phyloP scores from a whole-genome alignment of 768 basidiomycete species.

The Collybia mongolica region DNA sequence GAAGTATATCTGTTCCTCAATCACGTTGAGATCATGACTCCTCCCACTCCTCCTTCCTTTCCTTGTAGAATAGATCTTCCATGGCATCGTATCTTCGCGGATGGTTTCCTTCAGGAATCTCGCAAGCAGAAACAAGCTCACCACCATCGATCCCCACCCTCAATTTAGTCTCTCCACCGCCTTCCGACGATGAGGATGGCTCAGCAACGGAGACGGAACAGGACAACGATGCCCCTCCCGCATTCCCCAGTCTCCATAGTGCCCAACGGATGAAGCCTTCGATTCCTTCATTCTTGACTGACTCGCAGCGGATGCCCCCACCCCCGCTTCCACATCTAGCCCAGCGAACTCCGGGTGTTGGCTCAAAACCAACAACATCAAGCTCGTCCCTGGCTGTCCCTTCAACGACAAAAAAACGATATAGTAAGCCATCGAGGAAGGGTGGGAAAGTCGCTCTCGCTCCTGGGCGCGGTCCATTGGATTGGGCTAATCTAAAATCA shows the following conservation, averaged over 20 bases:
- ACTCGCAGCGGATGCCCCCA: constrained; percentile 55
- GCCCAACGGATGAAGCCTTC: constrained; percentile 57
- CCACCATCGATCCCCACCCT: constrained; percentile 29
- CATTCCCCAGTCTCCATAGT: constrained; percentile 71
- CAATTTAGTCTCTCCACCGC: constrained; percentile 36
- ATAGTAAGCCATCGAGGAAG: constrained; percentile 52
- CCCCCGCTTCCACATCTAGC: constrained; percentile 43
- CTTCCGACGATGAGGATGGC: constrained; percentile 39
- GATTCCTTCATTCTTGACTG: constrained; percentile 35
- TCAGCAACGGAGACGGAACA: constrained; percentile 26
- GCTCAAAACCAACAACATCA: constrained; percentile 22
- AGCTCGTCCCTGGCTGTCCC: constrained; percentile 54
- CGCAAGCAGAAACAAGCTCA: constrained; percentile 18
- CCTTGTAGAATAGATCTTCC: not conserved
- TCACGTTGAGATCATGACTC: too few relatives aligned
- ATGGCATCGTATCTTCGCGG: constrained; percentile 63
- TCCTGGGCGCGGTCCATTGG: constrained; percentile 88
- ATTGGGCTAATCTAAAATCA: constrained; percentile 89
- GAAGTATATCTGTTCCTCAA: too few relatives aligned
- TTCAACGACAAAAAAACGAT: constrained; percentile 60
- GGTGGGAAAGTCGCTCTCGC: constrained; percentile 83
- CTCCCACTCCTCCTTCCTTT: not conserved
- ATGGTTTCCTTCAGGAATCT: constrained; percentile 48
- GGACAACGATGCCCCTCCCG: constrained; percentile 63
- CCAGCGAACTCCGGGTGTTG: constrained; percentile 36